Conservation (phyloP, 2,329 filamentous ascomycete genomes). For the Colletotrichum higginsianum region DNA sequence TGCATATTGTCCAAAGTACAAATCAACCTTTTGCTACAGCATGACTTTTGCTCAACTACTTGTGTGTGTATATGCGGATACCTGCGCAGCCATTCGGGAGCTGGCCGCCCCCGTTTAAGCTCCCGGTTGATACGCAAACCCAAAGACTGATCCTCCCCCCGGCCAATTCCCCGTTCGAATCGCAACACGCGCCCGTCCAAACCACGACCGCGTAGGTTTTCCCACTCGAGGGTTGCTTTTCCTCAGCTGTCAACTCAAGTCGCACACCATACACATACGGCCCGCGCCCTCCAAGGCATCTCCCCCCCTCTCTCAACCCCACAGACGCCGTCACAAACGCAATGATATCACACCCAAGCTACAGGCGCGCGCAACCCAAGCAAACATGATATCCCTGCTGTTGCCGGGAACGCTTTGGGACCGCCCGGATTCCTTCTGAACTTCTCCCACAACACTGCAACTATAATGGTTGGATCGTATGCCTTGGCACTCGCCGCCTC, state of each 20-base stretch:
- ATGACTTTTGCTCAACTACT: too few relatives aligned
- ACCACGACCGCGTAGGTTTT: neutral
- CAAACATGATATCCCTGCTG: conserved; percentile 25
- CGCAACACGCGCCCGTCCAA: conserved; percentile 6
- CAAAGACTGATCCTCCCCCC: conserved; percentile 7
- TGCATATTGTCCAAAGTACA: too few relatives aligned
- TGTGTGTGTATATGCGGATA: too few relatives aligned
- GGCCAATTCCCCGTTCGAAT: conserved; percentile 14
- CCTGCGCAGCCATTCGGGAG: neutral
- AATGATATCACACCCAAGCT: conserved; percentile 30
- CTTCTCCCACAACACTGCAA: neutral
- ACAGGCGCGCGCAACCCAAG: conserved; percentile 2
- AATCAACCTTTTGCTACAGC: too few relatives aligned
- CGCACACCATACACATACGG: neutral
- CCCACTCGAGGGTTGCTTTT: neutral
- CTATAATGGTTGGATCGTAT: conserved; percentile 2
- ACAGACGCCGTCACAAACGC: neutral
- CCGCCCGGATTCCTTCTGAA: conserved; percentile 15
- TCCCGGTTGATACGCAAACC: conserved; percentile 3
- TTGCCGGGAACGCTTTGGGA: neutral
- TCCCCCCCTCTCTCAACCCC: neutral
- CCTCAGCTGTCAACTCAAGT: conserved; percentile 1
- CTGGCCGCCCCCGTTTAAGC: neutral
- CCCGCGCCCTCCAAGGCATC: neutral
- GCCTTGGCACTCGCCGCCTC: conserved; percentile 5